Evolutionary conservation across 2,329 filamentous ascomycete species (phyloP), one percentile per base, ranked within the genome.

Genomic region (Raffaelea ambrosiae): DNA sequence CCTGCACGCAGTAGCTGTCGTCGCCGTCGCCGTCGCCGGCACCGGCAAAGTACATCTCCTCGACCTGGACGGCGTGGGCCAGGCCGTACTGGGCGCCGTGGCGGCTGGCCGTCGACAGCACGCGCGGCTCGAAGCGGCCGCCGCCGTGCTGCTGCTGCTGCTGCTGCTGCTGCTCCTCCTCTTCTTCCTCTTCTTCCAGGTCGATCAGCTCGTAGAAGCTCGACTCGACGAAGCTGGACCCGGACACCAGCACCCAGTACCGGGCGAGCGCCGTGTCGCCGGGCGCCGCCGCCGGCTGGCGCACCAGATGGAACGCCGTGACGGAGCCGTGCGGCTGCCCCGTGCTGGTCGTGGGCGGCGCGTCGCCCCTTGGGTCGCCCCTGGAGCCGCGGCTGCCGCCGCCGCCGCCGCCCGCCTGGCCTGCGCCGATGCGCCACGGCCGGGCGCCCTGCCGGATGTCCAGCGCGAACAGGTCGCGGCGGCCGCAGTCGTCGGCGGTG

Each of bases 1-100:
- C 62, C 29, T 71, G 68, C 5, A 70, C 57, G 19, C 51, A 54
- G 22, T 59, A 56, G 3, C 40, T 45, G n/a, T 62, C 59, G 8
- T 61, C 63, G 2, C 45, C 51, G 22, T 59, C 55, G 3, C 40
- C 47, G n/a, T 62, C 59, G 8, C 61, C 63, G 2, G 43, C 51
- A 18, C 68, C 66, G 39, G 66, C 61, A 26, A 63, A 68, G 58
- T 67, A 70, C 35, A 70, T 58, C 40, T 71, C 66, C 0, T 61
- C 61, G 2, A 69, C 53, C 56, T 70, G 69, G 10, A 26, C 7
- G n/a, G 54, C 54, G 11, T 54, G 52, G 1, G 59, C 63, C 13
- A 72, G 51, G 0, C 62, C 63, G 19, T 65, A 58, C 31, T 60
- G 61, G 20, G 50, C 44, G 4, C 63, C 65, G 26, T 61, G 49